These are phyloP conservation scores for Bipolaris oryzae DNA, from an alignment of 2,329 filamentous ascomycete genomes.

Conservation along the genomic window DNA sequence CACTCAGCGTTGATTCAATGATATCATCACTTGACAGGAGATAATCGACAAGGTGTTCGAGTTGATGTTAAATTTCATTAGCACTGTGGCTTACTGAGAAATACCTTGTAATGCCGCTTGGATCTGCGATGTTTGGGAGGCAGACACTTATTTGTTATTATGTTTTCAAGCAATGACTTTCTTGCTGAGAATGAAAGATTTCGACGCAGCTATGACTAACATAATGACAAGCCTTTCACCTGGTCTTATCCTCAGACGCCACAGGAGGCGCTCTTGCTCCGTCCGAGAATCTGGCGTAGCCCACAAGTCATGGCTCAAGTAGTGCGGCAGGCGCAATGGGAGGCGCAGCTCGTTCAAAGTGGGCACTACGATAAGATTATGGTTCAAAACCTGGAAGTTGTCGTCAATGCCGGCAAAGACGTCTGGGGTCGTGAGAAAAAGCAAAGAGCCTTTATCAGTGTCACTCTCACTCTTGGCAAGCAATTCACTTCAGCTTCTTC, in stretches of 20 bases:
- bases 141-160: not conserved
- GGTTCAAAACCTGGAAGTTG: slow-evolving; percentile 66
- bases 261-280: not conserved
- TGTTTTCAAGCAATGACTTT: not conserved
- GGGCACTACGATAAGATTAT: slow-evolving; percentile 55
- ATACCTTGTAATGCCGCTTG: not conserved
- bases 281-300: not conserved
- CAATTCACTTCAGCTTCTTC: slow-evolving; percentile 65
- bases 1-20: not conserved
- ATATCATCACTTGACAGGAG: not conserved
- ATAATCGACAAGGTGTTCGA: not conserved
- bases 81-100: not conserved
- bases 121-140: not conserved
- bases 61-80: not conserved
- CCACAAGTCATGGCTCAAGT: slow-evolving; percentile 16
- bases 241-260: not conserved
- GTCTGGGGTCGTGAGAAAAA: slow-evolving; percentile 69
- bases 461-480: slow-evolving; percentile 61
- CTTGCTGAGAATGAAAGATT: not conserved
- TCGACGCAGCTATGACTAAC: not conserved
- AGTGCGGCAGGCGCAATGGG: slow-evolving; percentile 27
- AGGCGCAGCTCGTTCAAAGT: slow-evolving; percentile 28
- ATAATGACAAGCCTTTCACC: not conserved
- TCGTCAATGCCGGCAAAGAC: slow-evolving; percentile 64
- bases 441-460: slow-evolving; percentile 68